Percentiles rank a stretch among this genome's conserved stretches.
Evolutionary conservation across 2,329 filamentous ascomycete species (phyloP).

Genomic region (Botryotinia narcissicola): DNA sequence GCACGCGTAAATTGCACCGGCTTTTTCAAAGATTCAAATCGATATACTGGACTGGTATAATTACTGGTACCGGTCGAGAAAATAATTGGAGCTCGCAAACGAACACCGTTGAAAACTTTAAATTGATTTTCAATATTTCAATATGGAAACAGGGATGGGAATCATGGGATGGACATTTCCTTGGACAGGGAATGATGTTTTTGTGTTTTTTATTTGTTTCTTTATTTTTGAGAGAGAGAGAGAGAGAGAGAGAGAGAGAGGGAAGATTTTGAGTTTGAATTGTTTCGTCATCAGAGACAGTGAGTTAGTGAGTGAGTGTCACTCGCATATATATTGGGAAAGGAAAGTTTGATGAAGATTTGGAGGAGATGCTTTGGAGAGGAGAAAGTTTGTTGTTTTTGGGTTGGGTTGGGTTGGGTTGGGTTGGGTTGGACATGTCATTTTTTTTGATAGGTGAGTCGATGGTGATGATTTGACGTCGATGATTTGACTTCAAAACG

Average conservation of each 20-base stretch:
- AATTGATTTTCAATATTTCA: not conserved
- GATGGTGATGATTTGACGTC: not conserved
- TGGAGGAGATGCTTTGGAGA: not conserved
- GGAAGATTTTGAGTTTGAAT: not conserved
- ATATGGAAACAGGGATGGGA: too few species aligned
- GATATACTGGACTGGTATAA: not conserved
- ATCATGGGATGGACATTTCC: too few species aligned
- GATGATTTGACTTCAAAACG: not conserved
- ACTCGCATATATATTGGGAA: not conserved
- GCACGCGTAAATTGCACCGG: too few species aligned
- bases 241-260: too few species aligned
- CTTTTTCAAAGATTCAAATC: not conserved
- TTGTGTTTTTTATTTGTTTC: not conserved
- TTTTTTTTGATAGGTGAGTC: not conserved
- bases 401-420: not conserved
- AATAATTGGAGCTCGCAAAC: not conserved
- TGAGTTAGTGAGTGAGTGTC: not conserved
- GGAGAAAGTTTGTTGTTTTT: not conserved
- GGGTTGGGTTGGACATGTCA: not conserved
- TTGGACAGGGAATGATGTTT: not conserved
- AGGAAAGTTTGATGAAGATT: not conserved
- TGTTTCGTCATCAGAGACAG: not conserved
- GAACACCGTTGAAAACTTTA: conserved; percentile 1
- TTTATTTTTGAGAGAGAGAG: too few species aligned
- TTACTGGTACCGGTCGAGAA: too few species aligned